Conservation (phyloP, 2,329 filamentous ascomycete species). For the Venturia nashicola region DNA sequence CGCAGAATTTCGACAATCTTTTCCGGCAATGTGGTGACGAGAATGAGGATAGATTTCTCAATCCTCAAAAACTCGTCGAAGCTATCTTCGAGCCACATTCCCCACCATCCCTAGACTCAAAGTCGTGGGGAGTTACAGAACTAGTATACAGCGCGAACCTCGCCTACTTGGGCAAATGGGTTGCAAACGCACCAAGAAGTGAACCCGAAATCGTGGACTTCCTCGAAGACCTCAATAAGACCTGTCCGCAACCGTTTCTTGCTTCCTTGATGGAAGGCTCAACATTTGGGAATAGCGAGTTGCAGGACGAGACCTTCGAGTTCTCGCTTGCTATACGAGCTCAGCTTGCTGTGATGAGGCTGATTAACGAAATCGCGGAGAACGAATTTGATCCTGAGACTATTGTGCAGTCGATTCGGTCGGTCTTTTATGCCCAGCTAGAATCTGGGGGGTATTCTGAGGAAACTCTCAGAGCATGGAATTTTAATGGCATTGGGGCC, state of each 20-base stretch:
- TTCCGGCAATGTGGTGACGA: background rate
- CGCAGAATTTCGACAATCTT: slow-evolving; percentile 25
- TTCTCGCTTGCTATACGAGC: slow-evolving; percentile 43
- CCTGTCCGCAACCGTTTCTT: slow-evolving; percentile 24
- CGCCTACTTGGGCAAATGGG: slow-evolving; percentile 26
- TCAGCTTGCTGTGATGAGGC: slow-evolving; percentile 36
- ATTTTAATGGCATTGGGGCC: slow-evolving; percentile 23
- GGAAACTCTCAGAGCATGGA: slow-evolving; percentile 21
- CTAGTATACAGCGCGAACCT: slow-evolving; percentile 34
- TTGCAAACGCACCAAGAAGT: slow-evolving; percentile 20
- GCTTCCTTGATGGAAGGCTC: slow-evolving; percentile 14
- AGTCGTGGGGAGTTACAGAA: slow-evolving; percentile 25
- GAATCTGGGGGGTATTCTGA: slow-evolving; percentile 12
- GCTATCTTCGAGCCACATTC: slow-evolving; percentile 24
- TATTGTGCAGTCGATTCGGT: slow-evolving; percentile 19
- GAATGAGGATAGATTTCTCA: slow-evolving; percentile 24
- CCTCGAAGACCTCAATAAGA: slow-evolving; percentile 21
- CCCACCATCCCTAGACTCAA: slow-evolving; percentile 16
- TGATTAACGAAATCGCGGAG: slow-evolving; percentile 22
- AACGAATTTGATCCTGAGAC: slow-evolving; percentile 25
- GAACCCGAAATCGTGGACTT: slow-evolving; percentile 19
- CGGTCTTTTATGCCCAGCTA: slow-evolving; percentile 27
- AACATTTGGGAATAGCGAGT: slow-evolving; percentile 24
- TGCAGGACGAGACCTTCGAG: slow-evolving; percentile 32
- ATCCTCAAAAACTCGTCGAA: slow-evolving; percentile 25